A percentile compares a stretch with the other conserved stretches of the same genome.
Conservation (phyloP, 2,329 filamentous ascomycete species). For the Sporothrix globosa region DNA sequence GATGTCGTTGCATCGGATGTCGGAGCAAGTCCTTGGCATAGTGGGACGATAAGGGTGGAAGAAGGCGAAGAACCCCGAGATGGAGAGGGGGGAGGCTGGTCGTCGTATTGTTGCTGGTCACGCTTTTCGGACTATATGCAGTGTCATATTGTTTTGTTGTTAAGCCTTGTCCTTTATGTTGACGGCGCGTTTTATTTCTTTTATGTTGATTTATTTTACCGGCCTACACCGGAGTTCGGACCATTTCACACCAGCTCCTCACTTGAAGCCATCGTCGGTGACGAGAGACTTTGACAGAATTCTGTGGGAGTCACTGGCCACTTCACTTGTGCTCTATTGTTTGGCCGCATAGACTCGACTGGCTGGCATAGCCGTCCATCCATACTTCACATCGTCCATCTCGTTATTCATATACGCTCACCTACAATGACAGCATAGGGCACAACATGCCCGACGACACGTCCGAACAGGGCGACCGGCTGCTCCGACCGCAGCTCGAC, state of each 20-base stretch:
- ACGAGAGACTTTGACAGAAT: not conserved
- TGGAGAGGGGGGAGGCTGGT: not conserved
- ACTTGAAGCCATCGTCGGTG: not conserved
- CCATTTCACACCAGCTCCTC: not conserved
- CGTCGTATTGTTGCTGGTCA: not conserved
- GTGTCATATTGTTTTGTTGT: not conserved
- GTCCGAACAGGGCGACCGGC: slow-evolving; percentile 19
- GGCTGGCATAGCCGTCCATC: not conserved
- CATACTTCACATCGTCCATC: no score
- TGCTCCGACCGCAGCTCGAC: slow-evolving; percentile 3
- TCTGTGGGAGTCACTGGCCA: not conserved
- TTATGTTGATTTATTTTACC: not conserved
- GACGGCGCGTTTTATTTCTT: not conserved
- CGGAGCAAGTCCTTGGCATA: not conserved
- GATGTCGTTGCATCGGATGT: slow-evolving; percentile 10
- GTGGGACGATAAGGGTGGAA: not conserved
- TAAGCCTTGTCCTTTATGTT: no score
- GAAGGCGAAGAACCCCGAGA: no score
- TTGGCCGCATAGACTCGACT: no score
- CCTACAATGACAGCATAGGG: not conserved
- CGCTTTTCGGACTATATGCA: slow-evolving; percentile 12
- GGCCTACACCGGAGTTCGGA: not conserved
- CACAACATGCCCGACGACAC: slow-evolving; percentile 20
- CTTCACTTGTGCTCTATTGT: not conserved
- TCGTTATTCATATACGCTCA: not conserved